Evolutionary conservation across 2,329 filamentous ascomycete species (phyloP), one percentile per base, ranked within the genome.

Genomic region (Raffaelea albimanens): DNA sequence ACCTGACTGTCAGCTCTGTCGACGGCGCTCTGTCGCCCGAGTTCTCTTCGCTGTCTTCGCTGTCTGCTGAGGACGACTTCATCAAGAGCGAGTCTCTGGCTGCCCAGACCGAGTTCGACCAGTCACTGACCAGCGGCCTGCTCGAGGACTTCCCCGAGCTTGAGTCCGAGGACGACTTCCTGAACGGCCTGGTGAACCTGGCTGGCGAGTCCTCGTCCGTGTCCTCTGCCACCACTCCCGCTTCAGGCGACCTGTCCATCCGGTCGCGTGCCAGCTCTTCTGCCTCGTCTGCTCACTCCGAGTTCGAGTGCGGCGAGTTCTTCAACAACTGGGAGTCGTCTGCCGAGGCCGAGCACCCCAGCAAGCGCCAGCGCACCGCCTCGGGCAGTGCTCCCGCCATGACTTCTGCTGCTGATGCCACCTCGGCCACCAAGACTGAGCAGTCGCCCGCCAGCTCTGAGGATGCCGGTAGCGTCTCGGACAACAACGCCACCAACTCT

Each of bases 111-210:
- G 73, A 78, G 52, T 79, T 81, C 60, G 67, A 66, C 53, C 58
- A 67, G 43, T 61, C 65, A n/a, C 55, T 70, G 21, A 68, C 71
- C 55, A 69, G 76, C 68, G 77, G 77, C 21, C 74, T 93, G 25
- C 94, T 95, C 57, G 87, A 94, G 64, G 85, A 88, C 55, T 80
- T 94, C 56, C 93, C 90, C 21, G 89, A 95, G 58, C 76, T 95
- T 48, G 90, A 95, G 63, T 89, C 86, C 1, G 90, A 95, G 59
- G 87, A 94, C 75, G 87, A 93, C 62, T 88, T 94, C 59, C 76
- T 80, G 58, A 83, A 80, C 62, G 76, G 78, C 47, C 76, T 94
- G 9, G 82, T 88, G 54, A 80, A 87, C 59, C 83, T 89, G 55
- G 63, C 65, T 49, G 65, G 64, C 22, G 72, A 77, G 52, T 48